Conservation (phyloP, 306 rosid species). For the Medicago arabica region DNA sequence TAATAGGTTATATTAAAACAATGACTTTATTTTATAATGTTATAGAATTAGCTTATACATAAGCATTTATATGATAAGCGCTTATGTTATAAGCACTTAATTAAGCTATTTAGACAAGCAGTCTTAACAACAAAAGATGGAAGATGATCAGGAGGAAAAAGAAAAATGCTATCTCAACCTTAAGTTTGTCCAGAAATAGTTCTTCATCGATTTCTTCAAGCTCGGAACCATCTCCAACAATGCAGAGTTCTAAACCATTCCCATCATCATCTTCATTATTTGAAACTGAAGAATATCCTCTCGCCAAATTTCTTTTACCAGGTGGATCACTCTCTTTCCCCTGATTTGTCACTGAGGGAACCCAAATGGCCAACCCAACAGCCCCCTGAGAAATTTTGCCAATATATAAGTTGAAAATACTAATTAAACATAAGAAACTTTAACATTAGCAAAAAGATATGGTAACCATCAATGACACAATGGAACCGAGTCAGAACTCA, state of each 20-base stretch:
- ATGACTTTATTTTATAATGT: background rate
- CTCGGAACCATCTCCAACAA: constrained; percentile 53
- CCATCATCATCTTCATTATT: constrained; percentile 58
- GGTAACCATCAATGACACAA: background rate
- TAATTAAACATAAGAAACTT: constrained; percentile 31
- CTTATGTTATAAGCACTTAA: background rate
- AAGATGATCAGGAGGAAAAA: constrained; percentile 25
- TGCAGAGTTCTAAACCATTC: constrained; percentile 68
- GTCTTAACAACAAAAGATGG: constrained; percentile 23
- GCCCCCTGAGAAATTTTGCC: constrained; percentile 72
- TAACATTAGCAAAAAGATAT: background rate
- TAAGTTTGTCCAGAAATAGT: constrained; percentile 70
- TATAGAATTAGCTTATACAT: background rate
- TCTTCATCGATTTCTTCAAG: constrained; percentile 66
- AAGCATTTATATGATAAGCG: background rate
- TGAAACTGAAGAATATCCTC: constrained; percentile 74
- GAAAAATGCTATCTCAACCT: constrained; percentile 55
- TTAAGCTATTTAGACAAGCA: background rate
- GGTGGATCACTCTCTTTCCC: constrained; percentile 68
- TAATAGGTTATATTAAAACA: background rate
- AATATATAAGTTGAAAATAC: constrained; percentile 15
- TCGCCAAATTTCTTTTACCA: constrained; percentile 57
- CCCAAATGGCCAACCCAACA: constrained; percentile 99
- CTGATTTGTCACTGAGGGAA: constrained; percentile 90
- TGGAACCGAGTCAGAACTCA: no score